Evolutionary conservation across 2,329 filamentous ascomycete genomes (phyloP).

Genomic region (Cordyceps cicadae): DNA sequence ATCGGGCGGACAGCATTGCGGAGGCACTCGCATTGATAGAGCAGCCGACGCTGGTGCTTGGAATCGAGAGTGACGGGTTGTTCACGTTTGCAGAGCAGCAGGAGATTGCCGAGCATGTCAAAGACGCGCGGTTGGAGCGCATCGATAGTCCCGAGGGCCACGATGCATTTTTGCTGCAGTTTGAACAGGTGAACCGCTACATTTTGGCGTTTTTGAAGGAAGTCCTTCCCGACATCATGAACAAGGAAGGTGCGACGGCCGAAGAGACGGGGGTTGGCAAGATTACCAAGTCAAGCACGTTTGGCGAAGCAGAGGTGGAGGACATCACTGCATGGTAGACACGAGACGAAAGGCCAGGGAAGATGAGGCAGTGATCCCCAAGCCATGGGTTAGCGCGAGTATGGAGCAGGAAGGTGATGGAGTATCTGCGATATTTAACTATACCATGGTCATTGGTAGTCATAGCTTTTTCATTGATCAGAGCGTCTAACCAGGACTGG

Average conservation of each 20-base stretch:
- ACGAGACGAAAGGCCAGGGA: background rate
- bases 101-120: constrained; percentile 76
- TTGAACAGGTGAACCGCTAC: constrained; percentile 90
- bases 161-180: constrained; percentile 92
- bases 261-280: constrained; percentile 47
- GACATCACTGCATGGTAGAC: constrained; percentile 86
- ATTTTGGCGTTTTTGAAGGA: constrained; percentile 76
- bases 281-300: constrained; percentile 79
- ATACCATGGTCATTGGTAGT: background rate
- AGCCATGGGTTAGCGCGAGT: background rate
- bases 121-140: constrained; percentile 66
- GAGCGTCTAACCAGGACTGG: background rate
- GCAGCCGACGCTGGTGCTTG: constrained; percentile 84
- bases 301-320: constrained; percentile 91
- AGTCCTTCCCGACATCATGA: constrained; percentile 83
- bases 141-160: constrained; percentile 95
- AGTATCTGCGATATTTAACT: background rate
- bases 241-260: constrained; percentile 41
- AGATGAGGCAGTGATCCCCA: background rate
- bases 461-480: background rate
- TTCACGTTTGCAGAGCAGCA: constrained; percentile 97
- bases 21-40: constrained; percentile 74
- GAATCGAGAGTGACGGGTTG: constrained; percentile 90
- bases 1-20: constrained; percentile 58
- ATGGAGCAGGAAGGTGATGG: background rate